These are phyloP conservation scores for Scheffersomyces stambukii DNA, from an alignment of 1,139 yeast species.

Conservation along the genomic window DNA sequence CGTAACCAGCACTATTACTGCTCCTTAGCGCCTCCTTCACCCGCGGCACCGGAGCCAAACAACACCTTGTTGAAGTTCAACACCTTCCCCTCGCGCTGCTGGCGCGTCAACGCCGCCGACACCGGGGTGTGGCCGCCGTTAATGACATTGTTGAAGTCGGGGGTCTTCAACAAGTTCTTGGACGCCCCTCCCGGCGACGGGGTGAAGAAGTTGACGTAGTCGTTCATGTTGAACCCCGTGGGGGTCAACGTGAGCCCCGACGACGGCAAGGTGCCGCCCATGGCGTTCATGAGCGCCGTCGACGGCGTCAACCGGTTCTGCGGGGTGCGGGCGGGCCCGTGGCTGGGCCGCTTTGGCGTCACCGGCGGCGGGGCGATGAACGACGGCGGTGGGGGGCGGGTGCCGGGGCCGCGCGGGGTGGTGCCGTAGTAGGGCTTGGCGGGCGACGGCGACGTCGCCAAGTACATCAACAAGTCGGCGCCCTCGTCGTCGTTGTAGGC, in stretches of 20 bases:
- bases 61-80: conserved; percentile 41
- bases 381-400: conserved; percentile 3
- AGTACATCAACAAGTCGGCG: conserved; percentile 74
- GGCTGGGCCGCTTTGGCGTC: conserved; percentile 35
- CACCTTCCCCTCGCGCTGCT: conserved; percentile 40
- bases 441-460: conserved; percentile 86
- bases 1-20: too few relatives aligned
- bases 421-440: conserved; percentile 38
- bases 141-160: conserved; percentile 36
- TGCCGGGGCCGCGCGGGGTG: conserved; percentile 36
- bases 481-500: conserved; percentile 61
- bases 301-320: conserved; percentile 44
- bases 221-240: conserved; percentile 78
- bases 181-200: conserved; percentile 61
- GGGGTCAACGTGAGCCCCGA: conserved; percentile 49
- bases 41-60: conserved; percentile 14
- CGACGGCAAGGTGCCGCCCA: conserved; percentile 30
- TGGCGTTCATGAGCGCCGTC: conserved; percentile 20
- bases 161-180: conserved; percentile 36
- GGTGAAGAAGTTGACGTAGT: conserved; percentile 72
- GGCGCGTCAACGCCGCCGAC: conserved; percentile 8
- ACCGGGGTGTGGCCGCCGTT: conserved; percentile 13
- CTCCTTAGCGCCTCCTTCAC: too few relatives aligned
- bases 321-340: conserved; percentile 32
- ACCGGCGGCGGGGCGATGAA: conserved; percentile 44